These are phyloP conservation scores for Citrus glauca DNA, from an alignment of 345 rosid genomes.

Conservation along the genomic window DNA sequence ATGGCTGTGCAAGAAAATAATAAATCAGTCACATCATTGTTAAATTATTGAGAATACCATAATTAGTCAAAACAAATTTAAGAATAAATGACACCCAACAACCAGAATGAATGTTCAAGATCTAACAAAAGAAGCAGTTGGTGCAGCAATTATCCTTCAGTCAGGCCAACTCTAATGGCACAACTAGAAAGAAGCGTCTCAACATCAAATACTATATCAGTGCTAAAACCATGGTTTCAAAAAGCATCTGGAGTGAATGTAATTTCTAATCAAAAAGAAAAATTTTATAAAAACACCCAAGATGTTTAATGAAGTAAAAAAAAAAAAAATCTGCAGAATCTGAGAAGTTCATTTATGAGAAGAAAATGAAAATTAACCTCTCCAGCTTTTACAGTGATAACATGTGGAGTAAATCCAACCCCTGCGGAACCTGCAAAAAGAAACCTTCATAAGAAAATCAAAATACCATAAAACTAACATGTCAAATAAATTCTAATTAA, in stretches of 20 bases:
- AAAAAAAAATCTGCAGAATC: background rate
- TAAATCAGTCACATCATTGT: background rate
- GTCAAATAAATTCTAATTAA: background rate
- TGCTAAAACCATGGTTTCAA: background rate
- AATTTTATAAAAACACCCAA: background rate
- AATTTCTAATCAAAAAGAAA: background rate
- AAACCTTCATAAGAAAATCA: slow-evolving; percentile 5
- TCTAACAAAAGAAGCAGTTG: background rate
- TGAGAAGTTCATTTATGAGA: background rate
- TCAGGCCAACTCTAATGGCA: background rate
- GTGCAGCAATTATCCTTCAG: background rate
- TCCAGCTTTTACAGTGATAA: slow-evolving; percentile 65
- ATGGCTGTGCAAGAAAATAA: background rate
- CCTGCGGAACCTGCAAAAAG: slow-evolving; percentile 47
- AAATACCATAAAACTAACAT: background rate
- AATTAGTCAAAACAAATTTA: background rate
- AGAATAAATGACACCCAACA: background rate
- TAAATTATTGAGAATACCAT: background rate
- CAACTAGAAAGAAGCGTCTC: background rate
- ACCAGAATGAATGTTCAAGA: background rate
- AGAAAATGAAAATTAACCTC: slow-evolving; percentile 38
- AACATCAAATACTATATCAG: background rate
- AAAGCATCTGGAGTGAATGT: background rate
- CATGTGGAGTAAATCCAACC: slow-evolving; percentile 54
- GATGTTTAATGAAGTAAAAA: background rate